These are phyloP conservation scores for Pulveroboletus sp. DNA, from an alignment of 768 basidiomycete genomes.

Conservation along the genomic window DNA sequence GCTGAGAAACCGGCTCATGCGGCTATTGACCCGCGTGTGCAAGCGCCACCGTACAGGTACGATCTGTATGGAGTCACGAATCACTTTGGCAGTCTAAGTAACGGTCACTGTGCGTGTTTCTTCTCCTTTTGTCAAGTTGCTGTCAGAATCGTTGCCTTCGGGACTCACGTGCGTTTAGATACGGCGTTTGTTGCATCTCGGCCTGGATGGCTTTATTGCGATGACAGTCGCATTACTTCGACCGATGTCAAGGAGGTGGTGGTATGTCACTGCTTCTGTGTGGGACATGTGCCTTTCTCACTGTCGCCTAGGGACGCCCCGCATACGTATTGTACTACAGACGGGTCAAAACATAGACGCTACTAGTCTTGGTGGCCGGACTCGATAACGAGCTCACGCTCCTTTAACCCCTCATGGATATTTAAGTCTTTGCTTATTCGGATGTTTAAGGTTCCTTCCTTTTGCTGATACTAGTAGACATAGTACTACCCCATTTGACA, in stretches of 20 bases:
- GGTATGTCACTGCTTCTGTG: constrained; percentile 45
- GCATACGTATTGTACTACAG: constrained; percentile 87
- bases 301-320: constrained; percentile 47
- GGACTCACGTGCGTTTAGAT: constrained; percentile 47
- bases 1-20: constrained; percentile 36
- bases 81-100: constrained; percentile 90
- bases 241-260: constrained; percentile 81
- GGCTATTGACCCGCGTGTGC: constrained; percentile 72
- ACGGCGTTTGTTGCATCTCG: constrained; percentile 88
- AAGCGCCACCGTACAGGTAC: constrained; percentile 87
- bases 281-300: constrained; percentile 16
- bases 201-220: constrained; percentile 90
- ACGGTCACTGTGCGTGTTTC: constrained; percentile 84
- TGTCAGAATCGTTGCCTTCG: not conserved
- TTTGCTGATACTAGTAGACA: constrained; percentile 1
- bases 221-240: constrained; percentile 82
- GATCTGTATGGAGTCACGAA: constrained; percentile 96
- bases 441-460: constrained; percentile 13
- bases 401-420: constrained; percentile 7
- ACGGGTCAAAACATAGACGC: constrained; percentile 38
- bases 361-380: too few relatives aligned
- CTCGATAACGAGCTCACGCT: not conserved
- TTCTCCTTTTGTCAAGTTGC: not conserved
- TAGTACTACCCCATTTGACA: constrained; percentile 15
- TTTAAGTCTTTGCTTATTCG: constrained; percentile 28